A percentile compares a stretch with the other conserved stretches of the same genome.
Conservation (phyloP, 139 green algal species). For the Picochlorum sp. region DNA sequence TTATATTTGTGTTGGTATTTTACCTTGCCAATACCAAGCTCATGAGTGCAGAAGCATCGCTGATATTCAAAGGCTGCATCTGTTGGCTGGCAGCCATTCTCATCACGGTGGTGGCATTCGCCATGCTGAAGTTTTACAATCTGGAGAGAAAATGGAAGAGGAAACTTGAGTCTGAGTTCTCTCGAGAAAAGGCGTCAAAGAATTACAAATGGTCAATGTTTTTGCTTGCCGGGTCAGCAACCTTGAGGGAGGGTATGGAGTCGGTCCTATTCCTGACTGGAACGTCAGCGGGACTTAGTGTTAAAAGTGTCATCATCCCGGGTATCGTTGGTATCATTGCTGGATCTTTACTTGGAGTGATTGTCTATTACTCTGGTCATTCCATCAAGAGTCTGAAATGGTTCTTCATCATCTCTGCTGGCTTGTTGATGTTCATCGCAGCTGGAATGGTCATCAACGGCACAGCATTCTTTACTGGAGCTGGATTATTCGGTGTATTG, state of each 20-base stretch:
- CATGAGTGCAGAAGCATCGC: slow-evolving; percentile 19
- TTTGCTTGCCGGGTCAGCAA: slow-evolving; percentile 34
- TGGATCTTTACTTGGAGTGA: slow-evolving; percentile 22
- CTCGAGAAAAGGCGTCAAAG: not conserved
- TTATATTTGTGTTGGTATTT: slow-evolving; percentile 42
- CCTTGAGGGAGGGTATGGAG: slow-evolving; percentile 42
- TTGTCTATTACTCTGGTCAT: slow-evolving; percentile 40
- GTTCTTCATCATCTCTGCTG: slow-evolving; percentile 41
- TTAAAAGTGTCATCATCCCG: slow-evolving; percentile 33
- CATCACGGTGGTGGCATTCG: slow-evolving; percentile 41
- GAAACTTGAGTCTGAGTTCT: slow-evolving; percentile 25
- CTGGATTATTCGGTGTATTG: slow-evolving; percentile 32
- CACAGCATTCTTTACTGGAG: slow-evolving; percentile 18
- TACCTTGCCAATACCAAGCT: slow-evolving; percentile 34
- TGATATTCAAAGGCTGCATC: slow-evolving; percentile 39
- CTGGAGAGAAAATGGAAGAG: slow-evolving; percentile 43
- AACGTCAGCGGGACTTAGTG: slow-evolving; percentile 16
- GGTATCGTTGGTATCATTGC: slow-evolving; percentile 36
- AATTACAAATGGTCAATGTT: slow-evolving; percentile 29
- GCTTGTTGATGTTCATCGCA: slow-evolving; percentile 42
- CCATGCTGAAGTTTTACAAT: slow-evolving; percentile 48
- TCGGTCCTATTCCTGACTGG: slow-evolving; percentile 45
- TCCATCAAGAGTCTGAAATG: slow-evolving; percentile 40
- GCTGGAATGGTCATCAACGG: slow-evolving; percentile 31
- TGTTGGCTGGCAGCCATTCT: slow-evolving; percentile 28